Conservation (phyloP, 768 basidiomycete genomes). For the Phlegmacium glaucopus region DNA sequence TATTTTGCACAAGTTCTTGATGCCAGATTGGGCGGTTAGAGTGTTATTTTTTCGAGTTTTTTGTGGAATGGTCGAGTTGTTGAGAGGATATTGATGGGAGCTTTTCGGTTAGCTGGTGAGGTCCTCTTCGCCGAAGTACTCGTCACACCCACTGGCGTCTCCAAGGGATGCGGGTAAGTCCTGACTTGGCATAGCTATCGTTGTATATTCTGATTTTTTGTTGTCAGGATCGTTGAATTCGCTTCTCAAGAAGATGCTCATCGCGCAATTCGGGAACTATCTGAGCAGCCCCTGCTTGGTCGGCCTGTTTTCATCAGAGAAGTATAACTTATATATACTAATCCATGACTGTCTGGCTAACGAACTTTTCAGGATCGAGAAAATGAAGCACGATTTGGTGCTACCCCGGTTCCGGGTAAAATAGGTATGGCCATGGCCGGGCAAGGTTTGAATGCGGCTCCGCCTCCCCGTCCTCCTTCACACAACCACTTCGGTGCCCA, state of each 20-base stretch:
- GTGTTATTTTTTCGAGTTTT: conserved; percentile 34
- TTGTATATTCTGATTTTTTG: conserved; percentile 9
- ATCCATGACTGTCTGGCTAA: neutral
- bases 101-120: conserved; percentile 95
- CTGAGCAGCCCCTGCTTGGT: conserved; percentile 87
- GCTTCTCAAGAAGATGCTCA: conserved; percentile 86
- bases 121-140: conserved; percentile 99
- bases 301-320: conserved; percentile 96
- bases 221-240: conserved; percentile 88
- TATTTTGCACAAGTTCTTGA: conserved; percentile 4
- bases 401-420: conserved; percentile 93
- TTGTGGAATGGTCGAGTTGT: conserved; percentile 57
- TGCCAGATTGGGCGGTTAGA: conserved; percentile 9
- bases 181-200: neutral
- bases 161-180: conserved; percentile 98
- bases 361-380: conserved; percentile 80
- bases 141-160: conserved; percentile 92
- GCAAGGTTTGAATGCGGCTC: conserved; percentile 75
- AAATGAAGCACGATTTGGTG: conserved; percentile 92
- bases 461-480: conserved; percentile 79
- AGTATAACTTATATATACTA: conserved; percentile 40
- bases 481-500: conserved; percentile 68
- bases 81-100: conserved; percentile 92
- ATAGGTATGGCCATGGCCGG: conserved; percentile 96
- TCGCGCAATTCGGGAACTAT: conserved; percentile 84